Conservation (phyloP, 2,329 filamentous ascomycete species). For the Colletotrichum cuscutae region DNA sequence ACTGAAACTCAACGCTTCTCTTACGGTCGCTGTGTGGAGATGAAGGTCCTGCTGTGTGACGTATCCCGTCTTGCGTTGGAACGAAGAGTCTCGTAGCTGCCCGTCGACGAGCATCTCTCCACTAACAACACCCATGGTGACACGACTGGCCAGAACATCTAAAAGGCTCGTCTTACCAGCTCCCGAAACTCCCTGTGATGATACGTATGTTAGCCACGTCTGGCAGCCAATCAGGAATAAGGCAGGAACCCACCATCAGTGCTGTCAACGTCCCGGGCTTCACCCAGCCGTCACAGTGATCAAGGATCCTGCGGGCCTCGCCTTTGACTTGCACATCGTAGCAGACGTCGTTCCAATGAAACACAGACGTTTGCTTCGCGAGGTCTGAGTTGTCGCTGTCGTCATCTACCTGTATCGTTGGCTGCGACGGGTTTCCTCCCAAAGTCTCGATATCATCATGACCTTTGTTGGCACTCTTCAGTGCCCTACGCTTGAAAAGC, state of each 20-base stretch:
- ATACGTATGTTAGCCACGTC: background rate
- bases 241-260: constrained; percentile 69
- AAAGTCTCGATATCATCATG: background rate
- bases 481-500: constrained; percentile 62
- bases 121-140: constrained; percentile 74
- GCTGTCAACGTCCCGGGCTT: constrained; percentile 75
- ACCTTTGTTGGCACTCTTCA: constrained; percentile 9
- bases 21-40: constrained; percentile 51
- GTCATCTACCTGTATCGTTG: background rate
- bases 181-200: constrained; percentile 25
- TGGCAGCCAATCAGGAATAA: constrained; percentile 63
- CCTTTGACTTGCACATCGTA: constrained; percentile 76
- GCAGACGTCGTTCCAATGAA: constrained; percentile 75
- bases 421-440: background rate
- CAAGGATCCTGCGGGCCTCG: constrained; percentile 69
- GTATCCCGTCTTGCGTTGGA: constrained; percentile 76
- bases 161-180: constrained; percentile 65
- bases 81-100: constrained; percentile 68
- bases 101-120: constrained; percentile 76
- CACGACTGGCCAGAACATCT: constrained; percentile 69
- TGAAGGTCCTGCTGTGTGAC: constrained; percentile 71
- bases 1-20: constrained; percentile 74
- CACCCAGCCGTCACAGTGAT: constrained; percentile 75
- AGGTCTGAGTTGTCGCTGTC: constrained; percentile 35
- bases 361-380: constrained; percentile 66